Evolutionary conservation across 192 early-diverging fungal genomes (phyloP), one percentile per base, ranked within the genome.

Genomic region (Coemansia sp.): DNA sequence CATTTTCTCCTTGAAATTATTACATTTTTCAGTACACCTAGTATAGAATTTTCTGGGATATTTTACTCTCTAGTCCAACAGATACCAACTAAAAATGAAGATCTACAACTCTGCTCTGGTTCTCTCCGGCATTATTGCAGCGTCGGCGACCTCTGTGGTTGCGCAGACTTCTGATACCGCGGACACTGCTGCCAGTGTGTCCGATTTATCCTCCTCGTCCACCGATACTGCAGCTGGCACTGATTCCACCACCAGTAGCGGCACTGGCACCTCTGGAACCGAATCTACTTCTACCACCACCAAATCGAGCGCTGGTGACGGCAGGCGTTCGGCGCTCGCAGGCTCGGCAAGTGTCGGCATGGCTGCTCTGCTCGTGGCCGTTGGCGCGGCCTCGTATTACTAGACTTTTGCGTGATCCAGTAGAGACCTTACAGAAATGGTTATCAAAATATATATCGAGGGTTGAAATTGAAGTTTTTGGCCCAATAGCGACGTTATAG

Each of bases 321-420:
- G 45, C 20, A 48, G 45, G 14, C 9, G 22, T 25, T 48, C 55
- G 11, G 31, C 47, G 8, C 41, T 55, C 31, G 28, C 50, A 5
- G 61, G 62, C 40, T 59, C 61, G 34, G 62, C 62, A 10, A 23
- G 15, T 3, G 22, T 22, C 13, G 45, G 22, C 2, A 25, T 15
- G 20, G 45, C 22, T 48, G 45, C 45, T 48, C 20, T 48, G 23
- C 8, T 48, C 25, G 45, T 25, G 22, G 45, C 23, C 1, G 23
- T 48, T n/a, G 69, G 54, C 1, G 58, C 50, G 17, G 69, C 54
- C 22, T 48, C 45, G 1, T 48, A 48, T 23, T 48, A 48, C 7
- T 48, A 25, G 11, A 48, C 14, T n/a, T n/a, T n/a, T n/a, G n/a
- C n/a, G n/a, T n/a, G n/a, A n/a, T n/a, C n/a, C n/a, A n/a, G n/a